Conservation (phyloP, 1,284 basidiomycete genomes). For the Thelephora terrestris region DNA sequence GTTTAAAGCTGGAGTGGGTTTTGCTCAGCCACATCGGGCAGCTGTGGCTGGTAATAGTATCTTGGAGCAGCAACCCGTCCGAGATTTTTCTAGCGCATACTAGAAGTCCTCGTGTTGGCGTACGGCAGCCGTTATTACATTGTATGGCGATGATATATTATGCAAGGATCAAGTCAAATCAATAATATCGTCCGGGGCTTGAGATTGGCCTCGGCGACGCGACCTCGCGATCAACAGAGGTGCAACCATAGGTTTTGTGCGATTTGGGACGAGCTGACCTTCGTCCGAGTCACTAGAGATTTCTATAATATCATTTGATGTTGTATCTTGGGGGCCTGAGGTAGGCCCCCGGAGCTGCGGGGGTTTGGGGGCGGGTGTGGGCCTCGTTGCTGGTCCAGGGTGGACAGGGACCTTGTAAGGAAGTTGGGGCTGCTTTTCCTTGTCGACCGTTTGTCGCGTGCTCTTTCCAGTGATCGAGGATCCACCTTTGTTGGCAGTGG, state of each 20-base stretch:
- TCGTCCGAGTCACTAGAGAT: conserved; percentile 24
- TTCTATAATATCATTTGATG: conserved; percentile 15
- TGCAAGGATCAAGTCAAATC: conserved; percentile 26
- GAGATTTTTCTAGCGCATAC: conserved; percentile 30
- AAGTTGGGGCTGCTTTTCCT: not conserved
- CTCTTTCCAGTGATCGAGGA: not conserved
- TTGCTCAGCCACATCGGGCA: conserved; percentile 12
- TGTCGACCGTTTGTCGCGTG: too few species aligned
- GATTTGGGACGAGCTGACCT: conserved; percentile 2
- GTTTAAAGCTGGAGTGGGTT: conserved; percentile 31
- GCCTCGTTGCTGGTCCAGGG: too few species aligned
- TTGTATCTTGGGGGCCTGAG: not conserved
- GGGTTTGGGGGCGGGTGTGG: conserved; percentile 1
- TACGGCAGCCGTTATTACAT: not conserved
- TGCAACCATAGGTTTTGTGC: conserved; percentile 1
- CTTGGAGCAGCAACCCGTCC: conserved; percentile 25
- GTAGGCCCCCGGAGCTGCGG: not conserved
- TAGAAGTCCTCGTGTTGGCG: conserved; percentile 11
- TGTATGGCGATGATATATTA: conserved; percentile 5
- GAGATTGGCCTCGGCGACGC: too few species aligned
- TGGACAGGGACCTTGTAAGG: not conserved
- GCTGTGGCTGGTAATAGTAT: conserved; percentile 23
- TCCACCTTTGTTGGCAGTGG: conserved; percentile 2
- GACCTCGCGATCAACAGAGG: conserved; percentile 11
- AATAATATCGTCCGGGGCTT: conserved; percentile 20